Evolutionary conservation across 2,329 filamentous ascomycete species (phyloP).

Genomic region (Colletotrichum orchidophilum): DNA sequence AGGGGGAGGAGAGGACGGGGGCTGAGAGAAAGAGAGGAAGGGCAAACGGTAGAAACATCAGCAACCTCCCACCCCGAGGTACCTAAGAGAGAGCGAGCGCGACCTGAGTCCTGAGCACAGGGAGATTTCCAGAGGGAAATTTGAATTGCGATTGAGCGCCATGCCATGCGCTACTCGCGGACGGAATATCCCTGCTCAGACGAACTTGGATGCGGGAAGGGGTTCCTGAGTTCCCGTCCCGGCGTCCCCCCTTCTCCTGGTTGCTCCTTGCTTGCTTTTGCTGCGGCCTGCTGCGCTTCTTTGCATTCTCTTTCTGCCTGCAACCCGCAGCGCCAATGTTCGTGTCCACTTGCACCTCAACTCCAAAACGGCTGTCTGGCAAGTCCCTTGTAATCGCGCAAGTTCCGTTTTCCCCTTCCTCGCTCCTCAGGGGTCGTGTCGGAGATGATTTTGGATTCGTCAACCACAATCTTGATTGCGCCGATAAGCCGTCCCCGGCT

Average conservation of each 20-base stretch:
- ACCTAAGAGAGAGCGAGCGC: constrained; percentile 11
- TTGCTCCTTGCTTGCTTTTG: background rate
- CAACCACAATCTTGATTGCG: background rate
- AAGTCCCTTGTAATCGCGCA: constrained; percentile 10
- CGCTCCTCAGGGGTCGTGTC: background rate
- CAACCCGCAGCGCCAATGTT: background rate
- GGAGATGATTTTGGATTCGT: constrained; percentile 4
- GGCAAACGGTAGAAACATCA: background rate
- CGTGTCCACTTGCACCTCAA: background rate
- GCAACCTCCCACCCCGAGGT: background rate
- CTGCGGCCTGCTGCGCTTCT: background rate
- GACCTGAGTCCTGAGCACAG: background rate
- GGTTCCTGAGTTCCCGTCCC: constrained; percentile 14
- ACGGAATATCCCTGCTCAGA: constrained; percentile 25
- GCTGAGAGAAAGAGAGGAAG: too few relatives aligned
- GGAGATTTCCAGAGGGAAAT: constrained; percentile 27
- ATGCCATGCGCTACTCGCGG: constrained; percentile 20
- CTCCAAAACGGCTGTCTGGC: background rate
- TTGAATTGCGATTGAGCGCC: constrained; percentile 31
- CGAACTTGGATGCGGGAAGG: constrained; percentile 17
- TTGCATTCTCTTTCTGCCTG: background rate
- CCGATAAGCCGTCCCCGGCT: background rate
- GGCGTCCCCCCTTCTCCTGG: background rate
- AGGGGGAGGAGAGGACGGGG: too few relatives aligned
- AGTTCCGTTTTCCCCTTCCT: background rate